Evolutionary conservation across 2,329 filamentous ascomycete species (phyloP).

Genomic region (Aspergillus fructus): DNA sequence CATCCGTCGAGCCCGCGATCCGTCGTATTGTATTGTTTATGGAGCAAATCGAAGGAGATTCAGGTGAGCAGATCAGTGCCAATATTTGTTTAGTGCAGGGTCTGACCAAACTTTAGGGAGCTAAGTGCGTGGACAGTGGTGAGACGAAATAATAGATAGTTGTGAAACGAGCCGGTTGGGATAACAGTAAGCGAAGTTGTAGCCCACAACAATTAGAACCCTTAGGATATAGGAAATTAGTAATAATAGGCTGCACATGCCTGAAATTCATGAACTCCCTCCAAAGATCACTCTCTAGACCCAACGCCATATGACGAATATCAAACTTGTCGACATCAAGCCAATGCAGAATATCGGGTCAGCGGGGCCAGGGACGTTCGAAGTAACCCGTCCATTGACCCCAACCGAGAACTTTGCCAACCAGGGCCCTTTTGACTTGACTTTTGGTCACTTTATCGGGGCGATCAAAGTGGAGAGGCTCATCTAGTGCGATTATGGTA

Average conservation of each 20-base stretch:
- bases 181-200: background rate
- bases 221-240: background rate
- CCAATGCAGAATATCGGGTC: background rate
- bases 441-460: constrained; percentile 24
- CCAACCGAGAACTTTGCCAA: constrained; percentile 32
- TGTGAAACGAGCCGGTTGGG: background rate
- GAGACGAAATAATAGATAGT: background rate
- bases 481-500: constrained; percentile 30
- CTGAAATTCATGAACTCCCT: background rate
- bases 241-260: background rate
- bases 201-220: background rate
- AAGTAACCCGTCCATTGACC: constrained; percentile 33
- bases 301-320: background rate
- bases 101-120: background rate
- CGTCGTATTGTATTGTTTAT: constrained; percentile 23
- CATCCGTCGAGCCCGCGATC: constrained; percentile 23
- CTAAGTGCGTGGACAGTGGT: background rate
- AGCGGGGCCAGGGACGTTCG: constrained; percentile 26
- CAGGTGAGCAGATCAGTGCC: constrained; percentile 6
- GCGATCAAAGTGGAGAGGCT: constrained; percentile 20
- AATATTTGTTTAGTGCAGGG: background rate
- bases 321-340: background rate
- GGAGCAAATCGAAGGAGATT: constrained; percentile 23
- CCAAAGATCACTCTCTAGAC: background rate
- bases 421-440: constrained; percentile 28